Conservation (phyloP, 1,284 basidiomycete genomes). For the Boletellus sp. region DNA sequence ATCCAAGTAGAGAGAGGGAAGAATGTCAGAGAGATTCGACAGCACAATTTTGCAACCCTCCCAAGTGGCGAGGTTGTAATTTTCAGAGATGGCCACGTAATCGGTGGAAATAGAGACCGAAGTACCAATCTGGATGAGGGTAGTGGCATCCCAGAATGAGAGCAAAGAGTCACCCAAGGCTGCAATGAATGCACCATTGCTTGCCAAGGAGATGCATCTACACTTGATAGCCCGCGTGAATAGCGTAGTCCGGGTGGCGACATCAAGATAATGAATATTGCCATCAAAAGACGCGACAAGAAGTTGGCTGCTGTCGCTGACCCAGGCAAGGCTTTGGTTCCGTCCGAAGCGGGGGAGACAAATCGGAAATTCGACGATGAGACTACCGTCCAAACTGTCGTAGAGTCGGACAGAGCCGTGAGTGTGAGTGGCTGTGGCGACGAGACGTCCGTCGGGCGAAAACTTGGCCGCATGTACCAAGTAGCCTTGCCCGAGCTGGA, state of each 20-base stretch:
- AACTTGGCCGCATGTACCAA: slow-evolving; percentile 6
- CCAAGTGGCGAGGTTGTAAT: background rate
- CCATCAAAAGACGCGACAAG: slow-evolving; percentile 1
- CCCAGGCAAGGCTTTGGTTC: slow-evolving; percentile 11
- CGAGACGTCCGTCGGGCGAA: slow-evolving; percentile 6
- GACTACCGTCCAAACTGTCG: background rate
- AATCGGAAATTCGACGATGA: slow-evolving; percentile 3
- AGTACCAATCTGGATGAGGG: slow-evolving; percentile 6
- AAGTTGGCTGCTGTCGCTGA: slow-evolving; percentile 3
- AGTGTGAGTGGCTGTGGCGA: slow-evolving; percentile 6
- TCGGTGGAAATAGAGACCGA: slow-evolving; percentile 1
- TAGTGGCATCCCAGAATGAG: slow-evolving; percentile 14
- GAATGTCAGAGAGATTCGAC: background rate
- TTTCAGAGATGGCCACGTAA: slow-evolving; percentile 8
- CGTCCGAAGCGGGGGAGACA: background rate
- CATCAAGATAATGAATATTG: slow-evolving; percentile 5
- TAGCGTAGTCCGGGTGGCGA: background rate
- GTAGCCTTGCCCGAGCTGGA: background rate
- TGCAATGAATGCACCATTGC: slow-evolving; percentile 5
- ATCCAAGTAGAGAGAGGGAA: slow-evolving; percentile 4
- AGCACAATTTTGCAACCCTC: background rate
- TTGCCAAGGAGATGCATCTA: slow-evolving; percentile 7
- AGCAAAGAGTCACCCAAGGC: slow-evolving; percentile 1
- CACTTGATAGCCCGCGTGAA: background rate
- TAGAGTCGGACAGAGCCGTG: slow-evolving; percentile 3